These are phyloP conservation scores for Blastocystis sp. DNA, from an alignment of 352 stramenopile genomes.

Conservation along the genomic window DNA sequence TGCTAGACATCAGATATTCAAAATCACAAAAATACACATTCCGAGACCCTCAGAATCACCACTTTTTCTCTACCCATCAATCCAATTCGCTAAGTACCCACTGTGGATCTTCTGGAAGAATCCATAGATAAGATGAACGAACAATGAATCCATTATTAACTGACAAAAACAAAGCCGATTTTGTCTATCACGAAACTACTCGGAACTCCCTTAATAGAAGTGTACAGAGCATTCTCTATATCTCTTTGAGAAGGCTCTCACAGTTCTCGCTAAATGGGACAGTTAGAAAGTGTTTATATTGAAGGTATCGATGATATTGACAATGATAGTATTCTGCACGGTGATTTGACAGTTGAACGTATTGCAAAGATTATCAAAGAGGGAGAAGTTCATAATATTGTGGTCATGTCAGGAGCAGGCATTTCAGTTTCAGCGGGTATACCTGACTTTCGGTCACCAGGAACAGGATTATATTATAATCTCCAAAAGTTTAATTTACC, in stretches of 20 bases:
- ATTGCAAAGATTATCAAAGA: conserved; percentile 76
- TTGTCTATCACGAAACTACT: too few relatives aligned
- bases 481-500: conserved; percentile 81
- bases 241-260: background rate
- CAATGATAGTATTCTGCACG: conserved; percentile 61
- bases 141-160: too few relatives aligned
- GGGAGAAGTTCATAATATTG: conserved; percentile 78
- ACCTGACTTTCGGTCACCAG: conserved; percentile 89
- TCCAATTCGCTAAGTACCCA: too few relatives aligned
- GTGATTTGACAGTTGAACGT: conserved; percentile 61
- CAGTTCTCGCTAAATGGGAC: conserved; percentile 40
- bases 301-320: conserved; percentile 67
- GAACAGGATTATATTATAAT: conserved; percentile 80
- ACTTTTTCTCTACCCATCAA: too few relatives aligned
- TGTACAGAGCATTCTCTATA: background rate
- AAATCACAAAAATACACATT: too few relatives aligned
- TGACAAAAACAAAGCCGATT: too few relatives aligned
- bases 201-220: background rate
- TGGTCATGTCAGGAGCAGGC: conserved; percentile 85
- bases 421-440: conserved; percentile 94
- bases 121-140: too few relatives aligned
- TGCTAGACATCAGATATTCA: too few relatives aligned
- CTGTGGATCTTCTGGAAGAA: too few relatives aligned
- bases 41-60: too few relatives aligned
- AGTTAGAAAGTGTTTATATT: conserved; percentile 66